These are phyloP conservation scores for Solidago caesia DNA, from an alignment of 129 eudicot genomes.

Conservation along the genomic window DNA sequence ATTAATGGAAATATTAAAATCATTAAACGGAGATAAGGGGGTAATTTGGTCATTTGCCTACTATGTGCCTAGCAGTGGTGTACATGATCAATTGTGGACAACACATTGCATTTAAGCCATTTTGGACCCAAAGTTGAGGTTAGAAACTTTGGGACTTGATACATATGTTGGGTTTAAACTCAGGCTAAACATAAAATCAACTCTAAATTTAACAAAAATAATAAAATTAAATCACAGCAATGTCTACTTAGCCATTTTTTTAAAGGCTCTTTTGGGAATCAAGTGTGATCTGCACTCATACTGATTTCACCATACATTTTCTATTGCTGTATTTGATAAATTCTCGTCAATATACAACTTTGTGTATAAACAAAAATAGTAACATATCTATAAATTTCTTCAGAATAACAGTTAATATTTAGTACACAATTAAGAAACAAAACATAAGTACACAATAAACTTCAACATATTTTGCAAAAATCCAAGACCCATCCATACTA, in stretches of 20 bases:
- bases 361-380: neutral
- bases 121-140: neutral
- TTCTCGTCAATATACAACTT: neutral
- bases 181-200: neutral
- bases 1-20: neutral
- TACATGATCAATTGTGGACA: neutral
- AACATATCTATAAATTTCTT: neutral
- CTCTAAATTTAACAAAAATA: neutral
- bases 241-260: neutral
- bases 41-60: constrained; percentile 2
- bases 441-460: neutral
- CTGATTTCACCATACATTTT: neutral
- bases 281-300: neutral
- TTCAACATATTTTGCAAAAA: neutral
- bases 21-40: neutral
- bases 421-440: neutral
- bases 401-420: neutral
- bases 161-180: neutral
- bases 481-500: neutral
- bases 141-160: neutral
- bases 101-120: neutral
- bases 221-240: neutral
- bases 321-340: neutral
- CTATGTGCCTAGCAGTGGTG: neutral
- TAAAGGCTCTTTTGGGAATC: neutral